Evolutionary conservation across 805 yeast genomes (phyloP).

Genomic region (Suhomyces prunicola): DNA sequence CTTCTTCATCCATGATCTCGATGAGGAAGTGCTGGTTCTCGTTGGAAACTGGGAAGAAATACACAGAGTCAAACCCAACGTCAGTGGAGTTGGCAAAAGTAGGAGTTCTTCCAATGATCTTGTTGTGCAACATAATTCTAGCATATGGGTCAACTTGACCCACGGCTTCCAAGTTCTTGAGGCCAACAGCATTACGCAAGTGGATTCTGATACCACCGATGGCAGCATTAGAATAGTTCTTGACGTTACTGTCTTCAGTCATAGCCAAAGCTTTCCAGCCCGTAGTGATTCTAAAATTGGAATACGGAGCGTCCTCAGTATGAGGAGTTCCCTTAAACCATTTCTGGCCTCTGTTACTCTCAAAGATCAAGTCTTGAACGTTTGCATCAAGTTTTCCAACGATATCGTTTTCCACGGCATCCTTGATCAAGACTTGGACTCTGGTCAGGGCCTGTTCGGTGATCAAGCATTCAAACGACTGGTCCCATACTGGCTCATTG

Average conservation of each 20-base stretch:
- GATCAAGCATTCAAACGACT: constrained; percentile 57
- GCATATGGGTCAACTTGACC: constrained; percentile 79
- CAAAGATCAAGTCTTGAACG: constrained; percentile 54
- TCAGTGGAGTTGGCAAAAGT: constrained; percentile 51
- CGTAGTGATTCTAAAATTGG: constrained; percentile 51
- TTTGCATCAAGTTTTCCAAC: constrained; percentile 54
- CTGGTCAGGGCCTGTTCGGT: constrained; percentile 57
- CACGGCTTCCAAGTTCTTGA: constrained; percentile 58
- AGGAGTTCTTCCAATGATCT: constrained; percentile 51
- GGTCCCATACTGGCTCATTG: constrained; percentile 74
- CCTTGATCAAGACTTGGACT: constrained; percentile 57
- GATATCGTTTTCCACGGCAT: constrained; percentile 51
- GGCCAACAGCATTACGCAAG: constrained; percentile 49
- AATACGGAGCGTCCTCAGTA: constrained; percentile 14
- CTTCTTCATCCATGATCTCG: constrained; percentile 66
- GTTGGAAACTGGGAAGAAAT: constrained; percentile 58
- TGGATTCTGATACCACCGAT: constrained; percentile 66
- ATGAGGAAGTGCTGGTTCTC: constrained; percentile 57
- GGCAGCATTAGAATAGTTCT: constrained; percentile 50
- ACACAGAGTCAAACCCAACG: constrained; percentile 59
- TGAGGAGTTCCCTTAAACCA: constrained; percentile 49
- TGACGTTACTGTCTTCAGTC: constrained; percentile 42
- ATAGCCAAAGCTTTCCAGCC: constrained; percentile 70
- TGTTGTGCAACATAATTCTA: constrained; percentile 55
- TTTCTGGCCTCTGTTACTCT: constrained; percentile 47